These are phyloP conservation scores for Glycine tomentella DNA, from an alignment of 306 rosid genomes.

Conservation along the genomic window DNA sequence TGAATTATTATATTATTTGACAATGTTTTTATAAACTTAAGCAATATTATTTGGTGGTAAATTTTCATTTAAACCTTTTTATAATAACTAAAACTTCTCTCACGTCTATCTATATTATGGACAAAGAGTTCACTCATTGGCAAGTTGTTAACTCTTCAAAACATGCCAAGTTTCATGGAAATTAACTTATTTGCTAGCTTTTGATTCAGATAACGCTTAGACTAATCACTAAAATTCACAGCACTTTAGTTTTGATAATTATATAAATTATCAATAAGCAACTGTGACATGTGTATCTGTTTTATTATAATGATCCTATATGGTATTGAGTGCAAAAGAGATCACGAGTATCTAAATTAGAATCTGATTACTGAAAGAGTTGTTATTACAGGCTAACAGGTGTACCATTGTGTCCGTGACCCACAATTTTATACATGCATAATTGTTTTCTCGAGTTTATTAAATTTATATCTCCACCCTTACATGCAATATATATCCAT, in stretches of 20 bases:
- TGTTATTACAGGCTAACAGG: slow-evolving; percentile 9
- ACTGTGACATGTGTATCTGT: slow-evolving; percentile 6
- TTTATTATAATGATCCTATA: neutral
- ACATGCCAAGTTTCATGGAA: slow-evolving; percentile 16
- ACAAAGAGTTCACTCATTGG: neutral
- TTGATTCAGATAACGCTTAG: neutral
- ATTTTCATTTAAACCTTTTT: too few species aligned
- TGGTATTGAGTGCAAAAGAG: neutral
- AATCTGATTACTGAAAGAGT: slow-evolving; percentile 4
- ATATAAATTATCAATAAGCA: neutral
- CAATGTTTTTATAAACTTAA: too few species aligned
- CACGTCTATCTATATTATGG: too few species aligned
- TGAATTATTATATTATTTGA: too few species aligned
- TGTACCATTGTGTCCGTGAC: slow-evolving; percentile 5
- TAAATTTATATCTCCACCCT: neutral
- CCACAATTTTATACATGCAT: slow-evolving; percentile 13
- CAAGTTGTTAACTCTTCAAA: slow-evolving; percentile 5
- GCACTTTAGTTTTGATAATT: neutral
- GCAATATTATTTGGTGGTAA: too few species aligned
- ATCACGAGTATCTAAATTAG: slow-evolving; percentile 5
- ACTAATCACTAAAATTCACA: neutral
- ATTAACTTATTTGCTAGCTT: neutral
- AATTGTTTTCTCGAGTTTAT: neutral
- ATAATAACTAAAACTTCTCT: too few species aligned
- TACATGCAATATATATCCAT: neutral